phyloP scores from a whole-genome alignment of 345 rosid species.

The Salix dunnii region DNA sequence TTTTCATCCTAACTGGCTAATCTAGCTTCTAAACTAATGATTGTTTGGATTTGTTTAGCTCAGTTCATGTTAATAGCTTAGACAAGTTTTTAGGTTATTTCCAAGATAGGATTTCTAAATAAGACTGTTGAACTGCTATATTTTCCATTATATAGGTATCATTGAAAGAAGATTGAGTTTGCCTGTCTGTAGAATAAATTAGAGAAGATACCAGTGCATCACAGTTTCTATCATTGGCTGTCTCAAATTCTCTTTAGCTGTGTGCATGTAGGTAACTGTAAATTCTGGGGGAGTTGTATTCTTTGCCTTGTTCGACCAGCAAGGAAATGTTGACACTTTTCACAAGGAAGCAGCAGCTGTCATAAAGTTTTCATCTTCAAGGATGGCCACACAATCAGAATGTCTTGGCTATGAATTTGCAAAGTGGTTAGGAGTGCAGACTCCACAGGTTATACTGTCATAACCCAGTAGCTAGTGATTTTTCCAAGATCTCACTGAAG shows the following conservation, averaged over 20 bases:
- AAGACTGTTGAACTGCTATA: background rate
- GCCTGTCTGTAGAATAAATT: background rate
- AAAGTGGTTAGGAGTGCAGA: slow-evolving; percentile 83
- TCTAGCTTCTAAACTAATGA: background rate
- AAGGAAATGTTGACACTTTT: slow-evolving; percentile 39
- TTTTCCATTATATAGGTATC: background rate
- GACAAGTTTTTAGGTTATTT: background rate
- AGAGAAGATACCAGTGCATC: background rate
- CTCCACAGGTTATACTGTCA: slow-evolving; percentile 72
- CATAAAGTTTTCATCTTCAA: slow-evolving; percentile 92
- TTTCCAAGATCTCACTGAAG: background rate
- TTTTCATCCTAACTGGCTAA: background rate
- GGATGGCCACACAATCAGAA: slow-evolving; percentile 99
- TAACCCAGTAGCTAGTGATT: slow-evolving; percentile 6
- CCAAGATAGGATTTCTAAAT: background rate
- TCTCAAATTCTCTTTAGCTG: slow-evolving; percentile 30
- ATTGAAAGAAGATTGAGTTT: background rate
- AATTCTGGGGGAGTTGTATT: slow-evolving; percentile 99
- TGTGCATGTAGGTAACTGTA: slow-evolving; percentile 69
- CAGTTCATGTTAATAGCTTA: background rate
- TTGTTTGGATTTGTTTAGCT: background rate
- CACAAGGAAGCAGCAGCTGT: slow-evolving; percentile 90
- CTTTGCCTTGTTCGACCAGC: slow-evolving; percentile 81
- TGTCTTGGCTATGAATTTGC: slow-evolving; percentile 99
- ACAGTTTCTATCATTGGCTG: slow-evolving; percentile 1